These are phyloP conservation scores for Tylopilus vinaceipallidus DNA, from an alignment of 768 basidiomycete genomes.

Conservation along the genomic window DNA sequence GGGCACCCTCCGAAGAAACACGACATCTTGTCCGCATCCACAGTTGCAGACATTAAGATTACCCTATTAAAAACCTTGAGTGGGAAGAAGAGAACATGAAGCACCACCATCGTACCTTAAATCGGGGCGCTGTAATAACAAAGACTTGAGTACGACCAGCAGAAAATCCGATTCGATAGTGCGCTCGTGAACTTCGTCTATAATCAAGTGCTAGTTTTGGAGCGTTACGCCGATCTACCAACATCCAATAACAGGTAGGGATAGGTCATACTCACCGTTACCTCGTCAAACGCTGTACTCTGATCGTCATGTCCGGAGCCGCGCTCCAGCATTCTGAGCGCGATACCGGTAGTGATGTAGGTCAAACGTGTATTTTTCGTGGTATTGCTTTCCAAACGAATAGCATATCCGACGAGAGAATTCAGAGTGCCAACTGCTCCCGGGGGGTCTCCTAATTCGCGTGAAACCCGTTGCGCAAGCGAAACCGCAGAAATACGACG, in stretches of 20 bases:
- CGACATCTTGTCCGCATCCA: constrained; percentile 89
- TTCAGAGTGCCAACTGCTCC: constrained; percentile 71
- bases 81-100: not conserved
- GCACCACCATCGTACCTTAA: constrained; percentile 60
- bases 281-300: constrained; percentile 86
- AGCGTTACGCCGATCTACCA: not conserved
- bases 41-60: constrained; percentile 94
- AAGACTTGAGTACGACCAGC: constrained; percentile 85
- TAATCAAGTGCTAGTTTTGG: constrained; percentile 75
- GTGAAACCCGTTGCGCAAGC: constrained; percentile 88
- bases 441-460: constrained; percentile 84
- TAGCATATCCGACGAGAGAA: constrained; percentile 92
- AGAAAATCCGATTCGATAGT: constrained; percentile 98
- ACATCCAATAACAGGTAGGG: constrained; percentile 1
- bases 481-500: constrained; percentile 95
- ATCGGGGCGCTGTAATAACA: constrained; percentile 72
- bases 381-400: constrained; percentile 86
- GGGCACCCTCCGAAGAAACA: constrained; percentile 86
- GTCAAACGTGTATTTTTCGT: constrained; percentile 74
- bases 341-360: constrained; percentile 93
- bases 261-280: constrained; percentile 63
- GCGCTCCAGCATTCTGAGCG: constrained; percentile 93
- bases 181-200: constrained; percentile 98
- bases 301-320: constrained; percentile 66
- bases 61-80: constrained; percentile 48